Conservation (phyloP, 2,329 filamentous ascomycete genomes). For the Trichophyton equinum region DNA sequence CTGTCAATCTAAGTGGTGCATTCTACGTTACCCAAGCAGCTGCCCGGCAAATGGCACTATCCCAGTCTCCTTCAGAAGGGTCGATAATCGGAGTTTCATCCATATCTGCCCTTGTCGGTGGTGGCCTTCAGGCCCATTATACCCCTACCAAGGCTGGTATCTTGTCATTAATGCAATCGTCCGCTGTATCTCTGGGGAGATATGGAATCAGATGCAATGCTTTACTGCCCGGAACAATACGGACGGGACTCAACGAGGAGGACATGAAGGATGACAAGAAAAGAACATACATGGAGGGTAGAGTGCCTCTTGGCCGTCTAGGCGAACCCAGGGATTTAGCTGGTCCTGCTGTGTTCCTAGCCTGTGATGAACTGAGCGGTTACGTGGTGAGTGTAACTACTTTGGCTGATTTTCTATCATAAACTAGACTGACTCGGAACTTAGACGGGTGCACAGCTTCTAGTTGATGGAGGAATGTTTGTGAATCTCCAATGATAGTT, state of each 20-base stretch:
- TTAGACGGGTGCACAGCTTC: conserved; percentile 61
- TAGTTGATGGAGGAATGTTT: conserved; percentile 82
- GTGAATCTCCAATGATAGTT: conserved; percentile 62
- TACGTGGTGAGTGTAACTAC: conserved; percentile 47
- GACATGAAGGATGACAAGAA: conserved; percentile 64
- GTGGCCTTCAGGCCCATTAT: conserved; percentile 69
- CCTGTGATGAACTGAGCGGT: conserved; percentile 61
- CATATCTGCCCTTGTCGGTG: conserved; percentile 43
- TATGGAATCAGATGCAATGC: conserved; percentile 73
- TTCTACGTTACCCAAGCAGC: conserved; percentile 81
- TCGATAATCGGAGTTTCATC: conserved; percentile 50
- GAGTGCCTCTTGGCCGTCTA: conserved; percentile 67
- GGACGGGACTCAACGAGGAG: conserved; percentile 72
- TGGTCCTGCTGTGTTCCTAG: conserved; percentile 75
- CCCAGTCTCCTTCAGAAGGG: conserved; percentile 54
- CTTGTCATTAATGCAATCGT: conserved; percentile 68
- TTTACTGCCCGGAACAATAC: conserved; percentile 67
- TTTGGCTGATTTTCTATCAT: background rate
- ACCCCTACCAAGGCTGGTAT: conserved; percentile 82
- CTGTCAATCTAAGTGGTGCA: conserved; percentile 75
- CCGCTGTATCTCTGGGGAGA: conserved; percentile 63
- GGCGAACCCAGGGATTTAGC: conserved; percentile 62
- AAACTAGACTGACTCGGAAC: background rate
- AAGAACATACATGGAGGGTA: conserved; percentile 62
- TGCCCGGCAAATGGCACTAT: conserved; percentile 70